phyloP scores from a whole-genome alignment of 2,329 filamentous ascomycete species.

The Pseudogymnoascus sp. region DNA sequence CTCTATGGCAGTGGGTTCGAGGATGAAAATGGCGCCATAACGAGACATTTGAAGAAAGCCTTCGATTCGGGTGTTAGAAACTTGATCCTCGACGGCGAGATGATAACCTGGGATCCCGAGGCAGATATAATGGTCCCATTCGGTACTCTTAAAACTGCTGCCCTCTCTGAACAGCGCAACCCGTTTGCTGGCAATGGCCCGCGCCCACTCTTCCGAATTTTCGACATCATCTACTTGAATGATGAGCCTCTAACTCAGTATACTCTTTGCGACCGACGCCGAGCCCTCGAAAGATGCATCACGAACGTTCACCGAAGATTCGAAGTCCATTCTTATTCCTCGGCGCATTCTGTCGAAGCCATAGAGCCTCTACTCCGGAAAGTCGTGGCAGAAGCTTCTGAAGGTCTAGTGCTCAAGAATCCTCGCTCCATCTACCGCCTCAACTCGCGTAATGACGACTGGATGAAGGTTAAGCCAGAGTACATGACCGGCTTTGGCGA shows the following conservation, averaged over 20 bases:
- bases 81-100: conserved; percentile 90
- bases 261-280: conserved; percentile 69
- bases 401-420: conserved; percentile 90
- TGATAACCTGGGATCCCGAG: conserved; percentile 95
- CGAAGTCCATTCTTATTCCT: conserved; percentile 68
- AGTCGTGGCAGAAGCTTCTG: conserved; percentile 78
- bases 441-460: conserved; percentile 87
- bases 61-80: conserved; percentile 73
- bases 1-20: conserved; percentile 73
- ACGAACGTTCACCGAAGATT: conserved; percentile 63
- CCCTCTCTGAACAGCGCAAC: conserved; percentile 68
- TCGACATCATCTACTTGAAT: conserved; percentile 88
- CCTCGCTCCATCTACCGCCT: conserved; percentile 77
- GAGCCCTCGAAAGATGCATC: conserved; percentile 64
- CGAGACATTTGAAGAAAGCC: conserved; percentile 66
- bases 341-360: conserved; percentile 56
- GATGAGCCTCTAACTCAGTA: conserved; percentile 71
- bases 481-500: conserved; percentile 98
- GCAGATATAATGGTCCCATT: conserved; percentile 80
- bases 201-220: conserved; percentile 73
- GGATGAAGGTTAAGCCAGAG: conserved; percentile 98
- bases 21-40: conserved; percentile 69
- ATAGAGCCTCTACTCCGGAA: conserved; percentile 74
- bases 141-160: conserved; percentile 87
- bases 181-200: conserved; percentile 51